A percentile compares a stretch with the other conserved stretches of the same genome.
These are phyloP conservation scores for Melocanna baccifera DNA, from an alignment of 176 grass and related monocot genomes.

Conservation along the genomic window DNA sequence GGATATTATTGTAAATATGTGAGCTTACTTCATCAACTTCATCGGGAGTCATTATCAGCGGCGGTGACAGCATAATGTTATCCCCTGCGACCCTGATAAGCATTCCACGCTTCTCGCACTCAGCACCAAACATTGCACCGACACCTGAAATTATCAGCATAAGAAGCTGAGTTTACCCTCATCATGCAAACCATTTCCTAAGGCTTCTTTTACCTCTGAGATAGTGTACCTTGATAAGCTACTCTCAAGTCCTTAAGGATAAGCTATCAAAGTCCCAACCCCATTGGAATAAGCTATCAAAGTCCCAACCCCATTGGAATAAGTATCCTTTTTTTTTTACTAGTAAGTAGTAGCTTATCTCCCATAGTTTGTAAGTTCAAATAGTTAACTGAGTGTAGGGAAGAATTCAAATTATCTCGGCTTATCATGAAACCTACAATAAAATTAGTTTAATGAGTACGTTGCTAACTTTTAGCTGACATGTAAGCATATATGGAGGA, in stretches of 20 bases:
- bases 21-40: conserved; percentile 87
- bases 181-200: background rate
- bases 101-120: conserved; percentile 92
- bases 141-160: conserved; percentile 57
- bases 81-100: conserved; percentile 83
- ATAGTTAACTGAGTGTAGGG: background rate
- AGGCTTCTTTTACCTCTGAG: background rate
- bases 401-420: background rate
- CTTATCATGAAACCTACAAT: background rate
- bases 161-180: background rate
- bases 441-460: background rate
- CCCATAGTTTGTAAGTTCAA: background rate
- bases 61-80: conserved; percentile 93
- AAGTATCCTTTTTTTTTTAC: background rate
- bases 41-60: conserved; percentile 59
- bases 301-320: background rate
- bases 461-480: background rate
- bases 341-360: background rate
- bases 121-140: conserved; percentile 73
- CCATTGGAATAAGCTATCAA: background rate
- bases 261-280: background rate
- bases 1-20: background rate
- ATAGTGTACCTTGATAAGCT: background rate
- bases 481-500: background rate
- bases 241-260: background rate